These are phyloP conservation scores for Tothia fuscella DNA, from an alignment of 2,329 filamentous ascomycete genomes.

Conservation along the genomic window DNA sequence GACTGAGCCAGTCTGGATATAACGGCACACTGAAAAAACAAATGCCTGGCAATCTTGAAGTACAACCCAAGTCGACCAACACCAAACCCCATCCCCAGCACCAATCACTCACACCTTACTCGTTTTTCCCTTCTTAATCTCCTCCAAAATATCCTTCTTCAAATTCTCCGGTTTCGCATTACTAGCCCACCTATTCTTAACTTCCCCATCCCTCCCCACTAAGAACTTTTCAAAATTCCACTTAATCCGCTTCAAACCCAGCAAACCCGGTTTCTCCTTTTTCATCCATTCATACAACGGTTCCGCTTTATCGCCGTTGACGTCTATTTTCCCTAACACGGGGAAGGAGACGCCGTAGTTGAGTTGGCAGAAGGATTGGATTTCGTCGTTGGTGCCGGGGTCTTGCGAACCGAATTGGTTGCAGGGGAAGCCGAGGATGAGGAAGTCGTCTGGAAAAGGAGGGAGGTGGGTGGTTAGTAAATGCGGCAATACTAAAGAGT, in stretches of 20 bases:
- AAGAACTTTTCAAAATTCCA: conserved; percentile 99
- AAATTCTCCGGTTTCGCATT: conserved; percentile 75
- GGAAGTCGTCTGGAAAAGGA: conserved; percentile 49
- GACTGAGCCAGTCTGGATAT: no score
- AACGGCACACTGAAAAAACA: no score
- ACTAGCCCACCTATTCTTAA: conserved; percentile 78
- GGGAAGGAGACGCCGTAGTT: conserved; percentile 95
- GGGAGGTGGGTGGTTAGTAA: neutral
- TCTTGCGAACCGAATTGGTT: conserved; percentile 95
- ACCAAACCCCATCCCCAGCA: neutral
- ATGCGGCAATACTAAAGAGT: no score
- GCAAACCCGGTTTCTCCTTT: conserved; percentile 60
- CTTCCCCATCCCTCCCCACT: conserved; percentile 71
- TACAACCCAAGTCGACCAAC: no score
- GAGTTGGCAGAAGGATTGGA: conserved; percentile 64
- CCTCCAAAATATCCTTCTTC: conserved; percentile 62
- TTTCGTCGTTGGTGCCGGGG: conserved; percentile 57
- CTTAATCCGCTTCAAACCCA: conserved; percentile 87
- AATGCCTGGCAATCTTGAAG: no score
- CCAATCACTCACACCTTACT: neutral
- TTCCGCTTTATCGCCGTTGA: conserved; percentile 74
- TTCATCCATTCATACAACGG: conserved; percentile 71
- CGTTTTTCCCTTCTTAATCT: conserved; percentile 34
- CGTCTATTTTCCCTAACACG: conserved; percentile 81
- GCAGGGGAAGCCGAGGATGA: conserved; percentile 91